Evolutionary conservation across 768 basidiomycete species (phyloP).

Genomic region (Pleurotus eryngii): DNA sequence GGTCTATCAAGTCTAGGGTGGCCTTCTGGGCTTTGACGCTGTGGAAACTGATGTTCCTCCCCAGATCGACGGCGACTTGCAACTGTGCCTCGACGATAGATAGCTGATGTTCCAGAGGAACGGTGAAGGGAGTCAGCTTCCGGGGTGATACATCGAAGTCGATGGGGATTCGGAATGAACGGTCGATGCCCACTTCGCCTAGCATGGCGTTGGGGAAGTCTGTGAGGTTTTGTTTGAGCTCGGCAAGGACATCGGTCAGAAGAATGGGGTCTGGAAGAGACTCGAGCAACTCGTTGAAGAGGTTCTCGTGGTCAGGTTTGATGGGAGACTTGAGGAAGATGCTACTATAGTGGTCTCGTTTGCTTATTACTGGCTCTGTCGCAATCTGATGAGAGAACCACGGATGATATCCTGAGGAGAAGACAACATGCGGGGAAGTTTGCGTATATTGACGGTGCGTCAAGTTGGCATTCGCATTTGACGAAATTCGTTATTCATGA

Average conservation of each 20-base stretch:
- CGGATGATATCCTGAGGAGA: slow-evolving; percentile 68
- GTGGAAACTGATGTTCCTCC: slow-evolving; percentile 81
- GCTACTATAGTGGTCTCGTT: slow-evolving; percentile 69
- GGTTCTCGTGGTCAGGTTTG: slow-evolving; percentile 26
- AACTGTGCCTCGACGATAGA: slow-evolving; percentile 80
- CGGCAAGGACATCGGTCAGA: slow-evolving; percentile 53
- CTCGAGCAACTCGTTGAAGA: slow-evolving; percentile 56
- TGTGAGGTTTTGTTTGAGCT: slow-evolving; percentile 58
- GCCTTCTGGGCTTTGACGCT: slow-evolving; percentile 75
- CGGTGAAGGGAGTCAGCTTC: slow-evolving; percentile 70
- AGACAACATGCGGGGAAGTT: slow-evolving; percentile 24
- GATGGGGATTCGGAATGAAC: slow-evolving; percentile 69
- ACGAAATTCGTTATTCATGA: neutral
- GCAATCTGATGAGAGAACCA: slow-evolving; percentile 68
- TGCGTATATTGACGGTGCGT: no score
- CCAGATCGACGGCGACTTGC: slow-evolving; percentile 75
- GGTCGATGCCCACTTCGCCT: slow-evolving; percentile 93
- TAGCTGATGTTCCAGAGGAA: slow-evolving; percentile 80
- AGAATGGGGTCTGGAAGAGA: slow-evolving; percentile 70
- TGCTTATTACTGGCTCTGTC: slow-evolving; percentile 37
- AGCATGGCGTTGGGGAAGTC: slow-evolving; percentile 73
- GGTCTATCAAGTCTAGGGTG: slow-evolving; percentile 62
- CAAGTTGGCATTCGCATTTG: neutral
- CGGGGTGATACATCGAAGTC: slow-evolving; percentile 47
- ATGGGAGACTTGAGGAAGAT: slow-evolving; percentile 51